These are phyloP conservation scores for Blastomyces silverae DNA, from an alignment of 2,329 filamentous ascomycete genomes.

Conservation along the genomic window DNA sequence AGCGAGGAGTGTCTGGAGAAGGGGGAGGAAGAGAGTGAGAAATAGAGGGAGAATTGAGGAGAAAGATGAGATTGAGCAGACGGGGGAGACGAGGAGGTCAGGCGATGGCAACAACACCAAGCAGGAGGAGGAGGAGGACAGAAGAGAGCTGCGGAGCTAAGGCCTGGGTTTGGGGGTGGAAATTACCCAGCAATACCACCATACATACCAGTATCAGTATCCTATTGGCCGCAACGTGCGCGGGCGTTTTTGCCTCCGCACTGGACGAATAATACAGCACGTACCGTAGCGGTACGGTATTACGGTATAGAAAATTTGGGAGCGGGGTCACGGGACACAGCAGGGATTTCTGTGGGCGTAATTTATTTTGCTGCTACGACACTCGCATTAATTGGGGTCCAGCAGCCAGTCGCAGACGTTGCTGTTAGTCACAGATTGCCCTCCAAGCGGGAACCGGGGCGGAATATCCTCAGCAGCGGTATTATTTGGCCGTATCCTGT, in stretches of 20 bases:
- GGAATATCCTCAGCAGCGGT: slow-evolving; percentile 8
- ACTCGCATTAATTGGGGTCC: background rate
- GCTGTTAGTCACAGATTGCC: slow-evolving; percentile 15
- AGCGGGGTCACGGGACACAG: slow-evolving; percentile 6
- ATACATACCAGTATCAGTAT: background rate
- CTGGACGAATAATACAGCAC: background rate
- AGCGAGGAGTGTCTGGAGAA: slow-evolving; percentile 3
- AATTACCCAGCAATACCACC: background rate
- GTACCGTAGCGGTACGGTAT: background rate
- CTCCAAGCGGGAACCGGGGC: background rate
- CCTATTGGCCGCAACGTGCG: too few relatives aligned
- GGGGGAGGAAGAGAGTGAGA: slow-evolving; percentile 9
- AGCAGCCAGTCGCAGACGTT: slow-evolving; percentile 20
- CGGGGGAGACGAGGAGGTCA: background rate
- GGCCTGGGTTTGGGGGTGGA: background rate
- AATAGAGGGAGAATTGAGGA: background rate
- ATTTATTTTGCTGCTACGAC: slow-evolving; percentile 20
- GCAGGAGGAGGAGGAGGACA: background rate
- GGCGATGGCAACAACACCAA: background rate
- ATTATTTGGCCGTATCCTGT: background rate
- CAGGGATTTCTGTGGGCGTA: slow-evolving; percentile 31
- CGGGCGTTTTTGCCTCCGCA: background rate
- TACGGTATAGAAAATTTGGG: background rate
- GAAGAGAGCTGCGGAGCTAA: too few relatives aligned
- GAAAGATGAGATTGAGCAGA: background rate